phyloP scores from a whole-genome alignment of 2,329 filamentous ascomycete genomes.

The Ramichloridium luteum region DNA sequence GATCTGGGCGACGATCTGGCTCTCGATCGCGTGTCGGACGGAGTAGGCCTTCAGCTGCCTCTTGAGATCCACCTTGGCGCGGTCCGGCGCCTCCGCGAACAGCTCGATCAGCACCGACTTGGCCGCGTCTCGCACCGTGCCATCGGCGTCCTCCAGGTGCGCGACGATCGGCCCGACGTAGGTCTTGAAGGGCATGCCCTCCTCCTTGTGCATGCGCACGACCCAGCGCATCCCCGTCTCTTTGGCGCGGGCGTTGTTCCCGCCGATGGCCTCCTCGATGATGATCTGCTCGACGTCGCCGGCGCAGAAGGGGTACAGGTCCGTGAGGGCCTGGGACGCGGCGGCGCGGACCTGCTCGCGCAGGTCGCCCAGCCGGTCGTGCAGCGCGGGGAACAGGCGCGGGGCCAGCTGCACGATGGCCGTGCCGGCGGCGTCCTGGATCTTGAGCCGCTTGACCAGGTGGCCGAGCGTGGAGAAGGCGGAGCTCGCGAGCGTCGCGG shows the following conservation, averaged over 20 bases:
- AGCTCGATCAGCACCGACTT: slow-evolving; percentile 76
- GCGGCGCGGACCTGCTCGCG: slow-evolving; percentile 73
- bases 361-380: slow-evolving; percentile 76
- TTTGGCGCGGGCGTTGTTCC: slow-evolving; percentile 73
- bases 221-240: slow-evolving; percentile 79
- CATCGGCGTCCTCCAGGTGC: slow-evolving; percentile 80
- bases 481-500: slow-evolving; percentile 58
- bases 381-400: slow-evolving; percentile 59
- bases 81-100: slow-evolving; percentile 68
- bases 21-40: slow-evolving; percentile 74
- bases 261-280: slow-evolving; percentile 63
- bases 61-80: slow-evolving; percentile 80
- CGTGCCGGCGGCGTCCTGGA: slow-evolving; percentile 68
- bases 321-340: slow-evolving; percentile 62
- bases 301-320: slow-evolving; percentile 59
- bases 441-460: slow-evolving; percentile 69
- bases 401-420: slow-evolving; percentile 53
- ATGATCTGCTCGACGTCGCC: slow-evolving; percentile 69
- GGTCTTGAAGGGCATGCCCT: slow-evolving; percentile 65
- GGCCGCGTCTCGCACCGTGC: slow-evolving; percentile 71
- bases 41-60: slow-evolving; percentile 73
- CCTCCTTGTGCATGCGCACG: slow-evolving; percentile 70
- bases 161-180: slow-evolving; percentile 78
- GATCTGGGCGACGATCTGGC: slow-evolving; percentile 66
- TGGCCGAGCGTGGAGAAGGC: slow-evolving; percentile 83